Conservation (phyloP, 768 basidiomycete genomes). For the Boletus rubroflammeus region DNA sequence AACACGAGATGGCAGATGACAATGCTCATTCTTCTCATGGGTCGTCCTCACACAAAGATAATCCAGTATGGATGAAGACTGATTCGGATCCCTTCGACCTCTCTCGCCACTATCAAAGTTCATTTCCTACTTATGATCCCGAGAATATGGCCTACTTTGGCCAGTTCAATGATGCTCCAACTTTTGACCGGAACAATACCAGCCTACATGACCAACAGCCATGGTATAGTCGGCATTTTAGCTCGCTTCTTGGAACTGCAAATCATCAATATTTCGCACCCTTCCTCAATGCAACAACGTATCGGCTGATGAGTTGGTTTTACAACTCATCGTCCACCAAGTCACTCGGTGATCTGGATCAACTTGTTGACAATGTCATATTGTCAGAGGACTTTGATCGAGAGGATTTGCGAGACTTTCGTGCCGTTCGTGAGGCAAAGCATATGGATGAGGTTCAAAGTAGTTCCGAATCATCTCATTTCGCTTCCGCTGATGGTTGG, state of each 20-base stretch:
- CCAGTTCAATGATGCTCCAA: background rate
- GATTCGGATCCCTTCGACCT: background rate
- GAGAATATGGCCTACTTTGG: background rate
- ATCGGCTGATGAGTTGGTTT: no score
- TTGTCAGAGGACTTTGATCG: conserved; percentile 8
- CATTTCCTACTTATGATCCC: background rate
- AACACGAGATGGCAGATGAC: no score
- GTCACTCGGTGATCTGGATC: no score
- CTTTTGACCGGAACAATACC: background rate
- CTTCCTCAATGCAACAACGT: no score
- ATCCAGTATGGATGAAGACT: background rate
- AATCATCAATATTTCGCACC: background rate
- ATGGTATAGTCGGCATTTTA: background rate
- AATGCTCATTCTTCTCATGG: no score
- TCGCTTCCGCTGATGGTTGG: background rate
- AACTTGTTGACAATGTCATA: no score
- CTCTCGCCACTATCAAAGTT: background rate
- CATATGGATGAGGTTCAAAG: background rate
- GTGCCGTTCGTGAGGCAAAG: background rate
- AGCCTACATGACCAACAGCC: background rate
- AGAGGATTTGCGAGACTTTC: conserved; percentile 6
- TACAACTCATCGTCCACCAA: no score
- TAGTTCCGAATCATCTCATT: background rate
- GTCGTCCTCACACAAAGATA: background rate
- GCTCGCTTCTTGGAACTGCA: background rate